phyloP scores from a whole-genome alignment of 202 grass and related monocot species.

The Zoysia matrella region DNA sequence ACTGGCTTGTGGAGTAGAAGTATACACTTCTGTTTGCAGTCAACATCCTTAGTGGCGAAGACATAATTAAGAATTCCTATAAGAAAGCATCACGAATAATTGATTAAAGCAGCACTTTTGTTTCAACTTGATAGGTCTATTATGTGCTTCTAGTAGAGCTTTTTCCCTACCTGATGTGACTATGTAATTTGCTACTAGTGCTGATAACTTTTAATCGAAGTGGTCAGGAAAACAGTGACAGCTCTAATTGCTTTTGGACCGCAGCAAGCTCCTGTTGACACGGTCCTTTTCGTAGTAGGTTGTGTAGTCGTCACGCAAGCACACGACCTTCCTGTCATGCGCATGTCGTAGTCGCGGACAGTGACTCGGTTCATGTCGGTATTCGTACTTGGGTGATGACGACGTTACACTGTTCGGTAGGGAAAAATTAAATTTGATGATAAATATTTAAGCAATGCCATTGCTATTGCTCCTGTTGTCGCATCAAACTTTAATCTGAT shows the following conservation, averaged over 20 bases:
- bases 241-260: too few species aligned
- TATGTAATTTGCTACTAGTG: background rate
- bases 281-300: background rate
- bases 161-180: background rate
- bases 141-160: background rate
- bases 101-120: background rate
- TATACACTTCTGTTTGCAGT: background rate
- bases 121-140: background rate
- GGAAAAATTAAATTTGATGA: too few species aligned
- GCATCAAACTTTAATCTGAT: too few species aligned
- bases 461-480: too few species aligned
- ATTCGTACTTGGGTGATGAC: background rate
- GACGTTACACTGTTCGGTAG: background rate
- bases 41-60: slow-evolving; percentile 16
- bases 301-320: background rate
- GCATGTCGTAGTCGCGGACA: background rate
- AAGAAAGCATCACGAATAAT: too few species aligned
- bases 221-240: too few species aligned
- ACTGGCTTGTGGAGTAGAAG: background rate
- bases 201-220: background rate
- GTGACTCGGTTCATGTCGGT: background rate
- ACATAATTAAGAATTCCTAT: background rate
- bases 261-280: too few species aligned
- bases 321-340: background rate
- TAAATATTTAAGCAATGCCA: too few species aligned